Conservation (phyloP, 2,329 filamentous ascomycete species). For the Xylariaceae sp. region DNA sequence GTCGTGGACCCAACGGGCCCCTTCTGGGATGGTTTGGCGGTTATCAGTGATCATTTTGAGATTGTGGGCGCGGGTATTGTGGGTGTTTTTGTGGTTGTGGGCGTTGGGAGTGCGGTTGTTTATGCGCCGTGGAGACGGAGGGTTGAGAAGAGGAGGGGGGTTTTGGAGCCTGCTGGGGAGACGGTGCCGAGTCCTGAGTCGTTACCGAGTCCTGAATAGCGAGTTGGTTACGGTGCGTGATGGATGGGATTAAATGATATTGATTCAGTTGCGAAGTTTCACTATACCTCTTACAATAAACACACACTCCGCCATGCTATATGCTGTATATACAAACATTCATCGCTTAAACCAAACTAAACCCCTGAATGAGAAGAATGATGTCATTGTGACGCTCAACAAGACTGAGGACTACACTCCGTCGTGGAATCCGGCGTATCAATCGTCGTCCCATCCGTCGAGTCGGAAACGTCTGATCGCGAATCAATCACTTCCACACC, state of each 20-base stretch:
- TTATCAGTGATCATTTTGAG: conserved; percentile 74
- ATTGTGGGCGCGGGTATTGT: conserved; percentile 84
- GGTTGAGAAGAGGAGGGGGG: conserved; percentile 33
- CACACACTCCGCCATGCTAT: conserved; percentile 9
- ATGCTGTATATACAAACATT: neutral
- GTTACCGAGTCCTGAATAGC: neutral
- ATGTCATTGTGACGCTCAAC: too few relatives aligned
- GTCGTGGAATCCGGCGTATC: conserved; percentile 25
- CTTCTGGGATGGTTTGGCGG: conserved; percentile 89
- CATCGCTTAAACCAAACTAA: too few relatives aligned
- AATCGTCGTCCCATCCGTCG: conserved; percentile 27
- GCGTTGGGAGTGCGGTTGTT: conserved; percentile 63
- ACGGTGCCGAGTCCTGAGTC: neutral
- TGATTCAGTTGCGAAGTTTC: neutral
- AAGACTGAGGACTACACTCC: conserved; percentile 26
- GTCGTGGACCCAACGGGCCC: conserved; percentile 65
- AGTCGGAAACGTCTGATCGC: conserved; percentile 30
- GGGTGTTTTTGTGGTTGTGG: conserved; percentile 74
- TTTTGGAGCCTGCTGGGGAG: too few relatives aligned
- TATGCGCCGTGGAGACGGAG: conserved; percentile 73
- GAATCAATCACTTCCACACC: conserved; percentile 21
- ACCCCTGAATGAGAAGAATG: neutral
- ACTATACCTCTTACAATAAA: neutral
- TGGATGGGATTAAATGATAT: neutral
- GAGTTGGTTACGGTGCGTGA: neutral